A percentile compares a stretch with the other conserved stretches of the same genome.
phyloP scores from a whole-genome alignment of 139 green algal genomes.

The Picochlorum costavermella region DNA sequence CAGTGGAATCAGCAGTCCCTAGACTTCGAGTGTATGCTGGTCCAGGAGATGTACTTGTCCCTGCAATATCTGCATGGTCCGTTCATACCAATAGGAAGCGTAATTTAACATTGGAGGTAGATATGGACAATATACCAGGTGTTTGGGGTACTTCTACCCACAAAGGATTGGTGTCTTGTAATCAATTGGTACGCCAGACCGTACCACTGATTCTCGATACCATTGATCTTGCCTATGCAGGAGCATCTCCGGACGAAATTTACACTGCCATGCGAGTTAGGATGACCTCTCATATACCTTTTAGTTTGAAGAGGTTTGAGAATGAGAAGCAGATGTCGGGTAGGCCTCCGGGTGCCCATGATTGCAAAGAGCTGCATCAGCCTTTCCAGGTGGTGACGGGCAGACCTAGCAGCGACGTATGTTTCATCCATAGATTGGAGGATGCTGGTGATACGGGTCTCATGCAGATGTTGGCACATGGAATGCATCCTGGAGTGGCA shows the following conservation, averaged over 20 bases:
- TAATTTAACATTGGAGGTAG: slow-evolving; percentile 1
- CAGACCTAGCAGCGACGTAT: background rate
- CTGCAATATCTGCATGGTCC: slow-evolving; percentile 7
- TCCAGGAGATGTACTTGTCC: slow-evolving; percentile 6
- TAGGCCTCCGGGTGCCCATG: background rate
- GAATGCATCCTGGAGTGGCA: no score
- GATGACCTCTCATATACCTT: background rate
- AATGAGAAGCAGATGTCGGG: background rate
- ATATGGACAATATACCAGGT: slow-evolving; percentile 11
- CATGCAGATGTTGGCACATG: no score
- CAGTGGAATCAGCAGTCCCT: background rate
- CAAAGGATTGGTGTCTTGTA: slow-evolving; percentile 13
- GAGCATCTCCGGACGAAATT: background rate
- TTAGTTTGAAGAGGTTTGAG: background rate
- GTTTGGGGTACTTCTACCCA: slow-evolving; percentile 10
- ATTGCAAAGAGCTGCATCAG: background rate
- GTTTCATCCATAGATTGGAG: no score
- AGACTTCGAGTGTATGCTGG: background rate
- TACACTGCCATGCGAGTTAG: background rate
- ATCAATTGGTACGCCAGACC: slow-evolving; percentile 5
- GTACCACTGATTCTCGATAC: slow-evolving; percentile 5
- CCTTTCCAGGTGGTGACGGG: background rate
- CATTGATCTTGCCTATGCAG: background rate
- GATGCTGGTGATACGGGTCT: no score
- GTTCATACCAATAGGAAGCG: background rate